A percentile compares a stretch with the other conserved stretches of the same genome.
Conservation (phyloP, 805 yeast species). For the Scheffersomyces coipomensis region DNA sequence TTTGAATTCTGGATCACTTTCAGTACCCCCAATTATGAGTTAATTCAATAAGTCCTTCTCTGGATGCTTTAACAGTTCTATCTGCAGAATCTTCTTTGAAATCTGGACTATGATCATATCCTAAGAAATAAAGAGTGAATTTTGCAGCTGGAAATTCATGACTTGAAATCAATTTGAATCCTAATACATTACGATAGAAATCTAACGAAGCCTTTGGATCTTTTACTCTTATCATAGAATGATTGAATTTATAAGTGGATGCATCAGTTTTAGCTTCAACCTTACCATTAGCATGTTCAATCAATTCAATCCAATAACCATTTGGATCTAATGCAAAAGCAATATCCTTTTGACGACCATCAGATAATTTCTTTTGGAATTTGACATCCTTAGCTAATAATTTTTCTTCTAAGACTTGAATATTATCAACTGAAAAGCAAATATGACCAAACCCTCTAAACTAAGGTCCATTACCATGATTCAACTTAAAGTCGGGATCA, state of each 20-base stretch:
- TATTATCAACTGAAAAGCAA: conserved; percentile 82
- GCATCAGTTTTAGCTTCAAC: conserved; percentile 37
- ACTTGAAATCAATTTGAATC: conserved; percentile 69
- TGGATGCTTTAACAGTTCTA: conserved; percentile 28
- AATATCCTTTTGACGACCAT: conserved; percentile 90
- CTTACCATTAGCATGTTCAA: conserved; percentile 53
- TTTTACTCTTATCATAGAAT: conserved; percentile 89
- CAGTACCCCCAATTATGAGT: conserved; percentile 98
- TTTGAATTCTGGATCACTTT: conserved; percentile 64
- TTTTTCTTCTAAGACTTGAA: conserved; percentile 56
- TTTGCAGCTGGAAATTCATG: conserved; percentile 63
- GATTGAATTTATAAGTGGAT: conserved; percentile 63
- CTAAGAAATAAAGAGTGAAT: conserved; percentile 85
- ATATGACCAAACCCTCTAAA: conserved; percentile 93
- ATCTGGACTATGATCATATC: conserved; percentile 52
- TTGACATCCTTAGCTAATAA: conserved; percentile 62
- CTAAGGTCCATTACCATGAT: conserved; percentile 84
- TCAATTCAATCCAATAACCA: conserved; percentile 94
- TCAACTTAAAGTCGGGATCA: conserved; percentile 54
- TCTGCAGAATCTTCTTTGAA: conserved; percentile 40
- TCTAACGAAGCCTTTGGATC: conserved; percentile 75
- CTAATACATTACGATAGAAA: conserved; percentile 77
- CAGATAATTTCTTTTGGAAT: conserved; percentile 80
- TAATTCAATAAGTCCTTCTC: conserved; percentile 79
- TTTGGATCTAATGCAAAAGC: conserved; percentile 96